phyloP scores from a whole-genome alignment of 1,139 yeast species.

The Hemisphaericaspora xylanilytica region DNA sequence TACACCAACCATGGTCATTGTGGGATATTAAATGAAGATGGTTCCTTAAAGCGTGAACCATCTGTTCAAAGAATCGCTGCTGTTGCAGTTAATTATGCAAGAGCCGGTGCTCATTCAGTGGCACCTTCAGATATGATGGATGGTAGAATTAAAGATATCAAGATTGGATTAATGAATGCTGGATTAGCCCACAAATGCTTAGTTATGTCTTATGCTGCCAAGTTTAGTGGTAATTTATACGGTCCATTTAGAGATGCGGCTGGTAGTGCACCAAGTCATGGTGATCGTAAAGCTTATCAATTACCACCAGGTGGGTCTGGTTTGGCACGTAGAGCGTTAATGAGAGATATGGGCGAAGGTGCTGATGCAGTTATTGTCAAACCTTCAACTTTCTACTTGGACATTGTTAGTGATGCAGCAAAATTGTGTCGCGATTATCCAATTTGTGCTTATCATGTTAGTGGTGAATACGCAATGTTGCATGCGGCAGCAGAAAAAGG shows the following conservation, averaged over 20 bases:
- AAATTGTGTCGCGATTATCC: conserved; percentile 82
- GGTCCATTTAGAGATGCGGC: conserved; percentile 99
- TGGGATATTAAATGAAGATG: conserved; percentile 86
- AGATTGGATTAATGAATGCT: conserved; percentile 78
- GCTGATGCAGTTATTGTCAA: conserved; percentile 94
- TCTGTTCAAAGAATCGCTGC: conserved; percentile 86
- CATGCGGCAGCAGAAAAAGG: conserved; percentile 99
- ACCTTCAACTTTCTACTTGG: conserved; percentile 96
- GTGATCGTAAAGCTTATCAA: conserved; percentile 92
- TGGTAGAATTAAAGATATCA: conserved; percentile 88
- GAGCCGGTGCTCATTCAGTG: conserved; percentile 92
- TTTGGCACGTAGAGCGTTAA: conserved; percentile 85
- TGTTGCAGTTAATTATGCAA: conserved; percentile 92
- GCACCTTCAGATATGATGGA: conserved; percentile 99
- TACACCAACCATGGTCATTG: conserved; percentile 97
- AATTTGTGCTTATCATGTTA: conserved; percentile 91
- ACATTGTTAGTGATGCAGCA: conserved; percentile 84
- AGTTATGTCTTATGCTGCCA: conserved; percentile 92
- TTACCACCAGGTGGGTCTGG: conserved; percentile 93
- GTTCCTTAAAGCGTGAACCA: conserved; percentile 69
- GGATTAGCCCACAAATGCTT: conserved; percentile 83
- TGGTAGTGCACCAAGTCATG: conserved; percentile 83
- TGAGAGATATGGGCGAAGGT: conserved; percentile 86
- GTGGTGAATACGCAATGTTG: conserved; percentile 97
- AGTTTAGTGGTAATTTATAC: conserved; percentile 84